phyloP scores from a whole-genome alignment of 352 stramenopile species.

The Pythium diclinum region DNA sequence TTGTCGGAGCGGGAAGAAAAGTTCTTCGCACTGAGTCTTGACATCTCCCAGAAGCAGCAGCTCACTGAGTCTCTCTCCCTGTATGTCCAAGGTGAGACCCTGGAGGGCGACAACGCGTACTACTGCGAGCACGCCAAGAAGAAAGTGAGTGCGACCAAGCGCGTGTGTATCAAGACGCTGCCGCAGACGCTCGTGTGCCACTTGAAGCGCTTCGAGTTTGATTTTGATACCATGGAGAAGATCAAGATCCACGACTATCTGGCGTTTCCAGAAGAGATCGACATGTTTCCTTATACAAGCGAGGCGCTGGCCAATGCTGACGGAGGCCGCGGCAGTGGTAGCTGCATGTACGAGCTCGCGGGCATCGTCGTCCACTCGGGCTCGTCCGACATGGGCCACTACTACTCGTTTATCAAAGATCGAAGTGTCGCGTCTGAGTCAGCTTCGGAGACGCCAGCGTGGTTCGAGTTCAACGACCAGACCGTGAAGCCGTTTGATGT shows the following conservation, averaged over 20 bases:
- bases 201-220: constrained; percentile 88
- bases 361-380: constrained; percentile 92
- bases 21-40: constrained; percentile 80
- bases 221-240: constrained; percentile 88
- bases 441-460: constrained; percentile 26
- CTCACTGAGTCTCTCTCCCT: constrained; percentile 56
- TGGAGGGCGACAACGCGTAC: constrained; percentile 79
- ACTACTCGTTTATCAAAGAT: constrained; percentile 93
- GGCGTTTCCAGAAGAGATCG: constrained; percentile 80
- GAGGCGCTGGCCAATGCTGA: constrained; percentile 34
- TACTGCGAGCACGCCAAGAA: constrained; percentile 63
- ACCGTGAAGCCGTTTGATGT: constrained; percentile 80
- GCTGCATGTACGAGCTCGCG: constrained; percentile 82
- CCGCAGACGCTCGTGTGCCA: constrained; percentile 80
- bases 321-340: neutral
- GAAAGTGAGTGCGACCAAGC: constrained; percentile 81
- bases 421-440: constrained; percentile 24
- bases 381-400: constrained; percentile 91
- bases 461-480: constrained; percentile 94
- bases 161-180: constrained; percentile 77
- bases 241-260: constrained; percentile 86
- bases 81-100: constrained; percentile 71
- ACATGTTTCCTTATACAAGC: constrained; percentile 91
- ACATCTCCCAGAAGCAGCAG: constrained; percentile 70
- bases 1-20: constrained; percentile 81